Percentiles rank a stretch among this genome's conserved stretches.
phyloP scores from a whole-genome alignment of 2,329 filamentous ascomycete genomes.

The Pseudocercospora macadamiae region DNA sequence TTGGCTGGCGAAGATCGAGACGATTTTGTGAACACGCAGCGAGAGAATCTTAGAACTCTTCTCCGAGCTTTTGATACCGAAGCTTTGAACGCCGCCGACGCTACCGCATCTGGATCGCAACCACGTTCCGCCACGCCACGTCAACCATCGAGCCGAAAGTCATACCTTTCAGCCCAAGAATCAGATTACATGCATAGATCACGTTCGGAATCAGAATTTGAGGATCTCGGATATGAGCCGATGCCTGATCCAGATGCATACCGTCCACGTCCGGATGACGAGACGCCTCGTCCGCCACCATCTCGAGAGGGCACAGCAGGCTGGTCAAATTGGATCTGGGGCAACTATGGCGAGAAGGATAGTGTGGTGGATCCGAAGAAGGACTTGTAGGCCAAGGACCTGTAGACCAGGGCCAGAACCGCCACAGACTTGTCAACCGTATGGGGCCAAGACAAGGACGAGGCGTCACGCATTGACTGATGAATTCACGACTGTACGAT shows the following conservation, averaged over 20 bases:
- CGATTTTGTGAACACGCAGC: constrained; percentile 75
- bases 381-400: constrained; percentile 25
- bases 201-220: constrained; percentile 84
- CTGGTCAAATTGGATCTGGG: constrained; percentile 44
- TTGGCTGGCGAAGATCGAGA: constrained; percentile 71
- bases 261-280: constrained; percentile 22
- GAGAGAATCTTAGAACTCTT: constrained; percentile 73
- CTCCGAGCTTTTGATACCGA: constrained; percentile 79
- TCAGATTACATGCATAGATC: constrained; percentile 68
- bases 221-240: constrained; percentile 49
- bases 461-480: neutral
- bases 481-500: constrained; percentile 2
- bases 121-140: constrained; percentile 29
- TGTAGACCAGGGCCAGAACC: neutral
- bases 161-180: constrained; percentile 28
- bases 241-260: constrained; percentile 41
- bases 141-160: constrained; percentile 33
- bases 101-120: constrained; percentile 25
- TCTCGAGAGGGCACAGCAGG: constrained; percentile 23
- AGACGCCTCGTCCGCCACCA: constrained; percentile 17
- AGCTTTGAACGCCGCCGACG: constrained; percentile 56
- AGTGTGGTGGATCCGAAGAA: constrained; percentile 37
- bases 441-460: neutral
- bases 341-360: constrained; percentile 42
- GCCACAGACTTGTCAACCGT: neutral